phyloP scores from a whole-genome alignment of 164 flowering plant species.

The Aristolochia fimbriata region DNA sequence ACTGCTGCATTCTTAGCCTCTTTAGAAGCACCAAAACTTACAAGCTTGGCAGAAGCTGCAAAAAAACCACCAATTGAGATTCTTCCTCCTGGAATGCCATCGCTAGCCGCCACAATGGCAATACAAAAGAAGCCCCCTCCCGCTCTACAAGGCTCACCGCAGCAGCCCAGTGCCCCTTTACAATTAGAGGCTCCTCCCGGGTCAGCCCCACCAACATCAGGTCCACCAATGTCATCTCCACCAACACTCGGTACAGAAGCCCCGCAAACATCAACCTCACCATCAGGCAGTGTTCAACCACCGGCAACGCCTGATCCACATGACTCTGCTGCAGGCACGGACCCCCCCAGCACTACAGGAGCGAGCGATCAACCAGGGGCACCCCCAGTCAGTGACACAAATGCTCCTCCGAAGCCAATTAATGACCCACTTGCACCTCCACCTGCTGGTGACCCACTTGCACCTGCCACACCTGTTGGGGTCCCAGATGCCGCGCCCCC shows the following conservation, averaged over 20 bases:
- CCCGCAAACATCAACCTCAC: background rate
- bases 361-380: background rate
- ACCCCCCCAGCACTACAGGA: background rate
- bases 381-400: background rate
- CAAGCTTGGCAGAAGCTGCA: conserved; percentile 74
- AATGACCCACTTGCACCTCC: background rate
- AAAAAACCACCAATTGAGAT: conserved; percentile 89
- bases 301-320: background rate
- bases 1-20: conserved; percentile 85
- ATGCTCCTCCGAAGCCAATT: background rate
- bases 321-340: background rate
- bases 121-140: conserved; percentile 36
- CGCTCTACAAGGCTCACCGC: too few species aligned
- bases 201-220: too few species aligned
- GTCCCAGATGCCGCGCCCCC: too few species aligned
- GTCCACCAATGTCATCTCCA: conserved; percentile 16
- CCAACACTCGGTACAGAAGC: too few species aligned
- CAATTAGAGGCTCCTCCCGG: conserved; percentile 51
- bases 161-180: conserved; percentile 22
- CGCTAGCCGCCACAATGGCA: conserved; percentile 43
- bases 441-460: background rate
- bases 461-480: background rate
- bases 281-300: background rate
- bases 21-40: conserved; percentile 80
- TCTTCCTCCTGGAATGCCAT: conserved; percentile 92